These are phyloP conservation scores for Tephrocybe sp. DNA, from an alignment of 768 basidiomycete species.

Conservation along the genomic window DNA sequence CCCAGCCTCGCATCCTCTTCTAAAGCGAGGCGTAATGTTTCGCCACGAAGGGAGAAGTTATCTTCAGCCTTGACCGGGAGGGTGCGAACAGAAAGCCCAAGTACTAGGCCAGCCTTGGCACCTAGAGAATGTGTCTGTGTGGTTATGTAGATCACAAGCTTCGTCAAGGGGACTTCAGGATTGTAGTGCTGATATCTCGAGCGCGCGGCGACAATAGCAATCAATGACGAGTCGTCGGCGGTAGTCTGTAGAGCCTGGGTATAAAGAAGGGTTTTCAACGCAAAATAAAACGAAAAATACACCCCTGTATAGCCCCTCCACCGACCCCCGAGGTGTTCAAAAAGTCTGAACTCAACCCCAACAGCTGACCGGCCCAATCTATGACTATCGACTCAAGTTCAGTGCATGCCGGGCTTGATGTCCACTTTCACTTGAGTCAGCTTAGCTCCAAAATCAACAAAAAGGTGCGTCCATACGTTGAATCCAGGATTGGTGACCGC, in stretches of 20 bases:
- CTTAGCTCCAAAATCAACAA: no score
- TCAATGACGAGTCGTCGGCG: constrained; percentile 80
- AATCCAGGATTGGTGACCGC: constrained; percentile 84
- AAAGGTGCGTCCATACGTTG: constrained; percentile 48
- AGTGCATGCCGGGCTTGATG: constrained; percentile 85
- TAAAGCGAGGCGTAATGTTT: constrained; percentile 53
- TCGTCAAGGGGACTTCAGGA: constrained; percentile 46
- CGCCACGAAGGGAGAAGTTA: constrained; percentile 65
- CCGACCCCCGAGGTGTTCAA: constrained; percentile 63
- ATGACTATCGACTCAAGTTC: constrained; percentile 85
- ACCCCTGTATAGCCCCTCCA: constrained; percentile 77
- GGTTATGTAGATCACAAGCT: constrained; percentile 83
- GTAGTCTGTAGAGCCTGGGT: constrained; percentile 49
- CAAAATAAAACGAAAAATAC: constrained; percentile 22
- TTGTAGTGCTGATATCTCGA: constrained; percentile 47
- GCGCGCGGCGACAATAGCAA: constrained; percentile 82
- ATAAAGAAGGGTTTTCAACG: neutral
- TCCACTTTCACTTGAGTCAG: constrained; percentile 58
- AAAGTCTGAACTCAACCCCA: constrained; percentile 70
- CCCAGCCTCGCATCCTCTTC: constrained; percentile 62
- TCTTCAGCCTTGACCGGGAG: constrained; percentile 67
- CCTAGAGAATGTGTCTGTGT: constrained; percentile 91
- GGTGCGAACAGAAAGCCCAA: constrained; percentile 71
- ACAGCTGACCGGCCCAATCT: constrained; percentile 87
- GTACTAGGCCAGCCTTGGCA: constrained; percentile 68